Conservation (phyloP, 345 rosid species). For the Citrus cavaleriei region DNA sequence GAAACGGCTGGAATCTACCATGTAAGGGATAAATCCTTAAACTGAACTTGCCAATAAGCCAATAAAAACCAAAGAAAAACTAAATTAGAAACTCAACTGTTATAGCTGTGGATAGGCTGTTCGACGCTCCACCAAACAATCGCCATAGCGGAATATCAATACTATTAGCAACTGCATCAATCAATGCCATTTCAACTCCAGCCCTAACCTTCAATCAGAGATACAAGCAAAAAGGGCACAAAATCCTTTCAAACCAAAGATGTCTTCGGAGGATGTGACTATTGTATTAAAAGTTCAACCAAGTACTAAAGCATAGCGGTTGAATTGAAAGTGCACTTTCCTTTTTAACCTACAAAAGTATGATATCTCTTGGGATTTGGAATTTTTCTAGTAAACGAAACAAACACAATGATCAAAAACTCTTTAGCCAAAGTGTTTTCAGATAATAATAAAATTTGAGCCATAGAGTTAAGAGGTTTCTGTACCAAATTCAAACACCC, state of each 20-base stretch:
- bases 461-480: neutral
- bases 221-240: slow-evolving; percentile 11
- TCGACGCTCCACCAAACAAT: slow-evolving; percentile 78
- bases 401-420: neutral
- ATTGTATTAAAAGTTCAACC: no score
- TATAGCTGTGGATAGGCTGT: slow-evolving; percentile 63
- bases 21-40: neutral
- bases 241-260: neutral
- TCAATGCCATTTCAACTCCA: slow-evolving; percentile 89
- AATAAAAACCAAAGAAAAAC: neutral
- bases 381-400: neutral
- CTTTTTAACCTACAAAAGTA: neutral
- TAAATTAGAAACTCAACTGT: slow-evolving; percentile 55
- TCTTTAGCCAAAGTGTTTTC: neutral
- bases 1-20: slow-evolving; percentile 81
- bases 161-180: slow-evolving; percentile 80
- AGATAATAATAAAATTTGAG: no score
- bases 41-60: neutral
- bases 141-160: slow-evolving; percentile 67
- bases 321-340: neutral
- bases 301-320: neutral
- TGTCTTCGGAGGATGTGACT: neutral
- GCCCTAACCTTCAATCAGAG: slow-evolving; percentile 61
- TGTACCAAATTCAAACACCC: neutral
- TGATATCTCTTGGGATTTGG: neutral